A percentile compares a stretch with the other conserved stretches of the same genome.
Evolutionary conservation across 148 eudicot genomes (phyloP).

Genomic region (Dianthus caryophyllus): DNA sequence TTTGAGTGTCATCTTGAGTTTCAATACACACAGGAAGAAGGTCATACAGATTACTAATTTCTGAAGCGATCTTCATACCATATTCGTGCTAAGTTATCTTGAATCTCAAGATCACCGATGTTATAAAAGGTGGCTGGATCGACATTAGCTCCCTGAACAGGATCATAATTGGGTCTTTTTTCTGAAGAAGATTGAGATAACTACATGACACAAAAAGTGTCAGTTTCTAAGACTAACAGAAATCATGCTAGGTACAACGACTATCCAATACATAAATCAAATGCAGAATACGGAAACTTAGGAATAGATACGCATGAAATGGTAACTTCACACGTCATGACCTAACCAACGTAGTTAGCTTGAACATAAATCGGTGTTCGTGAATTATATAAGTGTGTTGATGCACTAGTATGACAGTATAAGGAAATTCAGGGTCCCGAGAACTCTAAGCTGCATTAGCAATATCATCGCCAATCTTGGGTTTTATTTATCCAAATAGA

Average conservation of each 20-base stretch:
- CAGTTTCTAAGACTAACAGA: slow-evolving; percentile 11
- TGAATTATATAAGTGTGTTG: neutral
- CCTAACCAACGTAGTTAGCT: neutral
- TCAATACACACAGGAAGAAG: neutral
- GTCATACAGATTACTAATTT: neutral
- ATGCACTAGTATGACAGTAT: neutral
- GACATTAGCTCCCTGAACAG: slow-evolving; percentile 81
- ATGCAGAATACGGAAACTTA: neutral
- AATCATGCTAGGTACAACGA: neutral
- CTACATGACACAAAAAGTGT: slow-evolving; percentile 35
- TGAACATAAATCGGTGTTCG: neutral
- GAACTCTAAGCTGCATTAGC: neutral
- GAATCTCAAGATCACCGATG: slow-evolving; percentile 90
- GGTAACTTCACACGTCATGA: neutral
- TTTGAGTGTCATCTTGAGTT: neutral
- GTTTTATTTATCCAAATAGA: neutral
- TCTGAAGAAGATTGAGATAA: slow-evolving; percentile 74
- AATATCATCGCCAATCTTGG: neutral
- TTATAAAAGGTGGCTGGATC: slow-evolving; percentile 87
- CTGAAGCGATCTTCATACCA: slow-evolving; percentile 44
- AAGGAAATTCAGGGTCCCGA: neutral
- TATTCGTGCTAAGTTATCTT: slow-evolving; percentile 83
- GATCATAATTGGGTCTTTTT: slow-evolving; percentile 80
- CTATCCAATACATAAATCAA: neutral
- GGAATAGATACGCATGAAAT: neutral